These are phyloP conservation scores for Phytophthora constricta DNA, from an alignment of 352 stramenopile genomes.

Conservation along the genomic window DNA sequence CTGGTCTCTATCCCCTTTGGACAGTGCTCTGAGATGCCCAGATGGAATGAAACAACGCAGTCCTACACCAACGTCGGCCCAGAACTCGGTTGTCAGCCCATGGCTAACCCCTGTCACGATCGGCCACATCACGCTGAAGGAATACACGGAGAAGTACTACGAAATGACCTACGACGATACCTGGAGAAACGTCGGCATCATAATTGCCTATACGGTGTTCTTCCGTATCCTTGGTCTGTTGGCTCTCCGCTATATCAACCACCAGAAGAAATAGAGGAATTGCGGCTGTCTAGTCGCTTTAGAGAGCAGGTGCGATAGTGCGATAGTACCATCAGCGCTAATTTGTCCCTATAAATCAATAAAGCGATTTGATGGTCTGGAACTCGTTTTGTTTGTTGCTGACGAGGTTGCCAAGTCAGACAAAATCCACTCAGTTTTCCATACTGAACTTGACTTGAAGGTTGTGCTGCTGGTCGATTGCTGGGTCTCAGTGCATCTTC, in stretches of 20 bases:
- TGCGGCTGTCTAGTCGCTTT: neutral
- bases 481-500: too few species aligned
- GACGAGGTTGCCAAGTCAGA: too few species aligned
- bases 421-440: too few species aligned
- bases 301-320: neutral
- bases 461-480: too few species aligned
- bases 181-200: neutral
- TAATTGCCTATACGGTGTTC: neutral
- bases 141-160: neutral
- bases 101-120: neutral
- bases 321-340: too few species aligned
- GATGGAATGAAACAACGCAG: neutral
- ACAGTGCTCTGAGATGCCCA: neutral
- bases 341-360: neutral
- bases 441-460: too few species aligned
- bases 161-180: neutral
- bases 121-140: neutral
- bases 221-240: neutral
- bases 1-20: constrained; percentile 15
- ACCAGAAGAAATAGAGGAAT: neutral
- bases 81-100: neutral
- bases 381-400: too few species aligned
- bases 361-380: neutral
- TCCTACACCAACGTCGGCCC: neutral
- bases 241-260: neutral